These are phyloP conservation scores for Arthonia radiata DNA, from an alignment of 495 filamentous ascomycete species.

Conservation along the genomic window DNA sequence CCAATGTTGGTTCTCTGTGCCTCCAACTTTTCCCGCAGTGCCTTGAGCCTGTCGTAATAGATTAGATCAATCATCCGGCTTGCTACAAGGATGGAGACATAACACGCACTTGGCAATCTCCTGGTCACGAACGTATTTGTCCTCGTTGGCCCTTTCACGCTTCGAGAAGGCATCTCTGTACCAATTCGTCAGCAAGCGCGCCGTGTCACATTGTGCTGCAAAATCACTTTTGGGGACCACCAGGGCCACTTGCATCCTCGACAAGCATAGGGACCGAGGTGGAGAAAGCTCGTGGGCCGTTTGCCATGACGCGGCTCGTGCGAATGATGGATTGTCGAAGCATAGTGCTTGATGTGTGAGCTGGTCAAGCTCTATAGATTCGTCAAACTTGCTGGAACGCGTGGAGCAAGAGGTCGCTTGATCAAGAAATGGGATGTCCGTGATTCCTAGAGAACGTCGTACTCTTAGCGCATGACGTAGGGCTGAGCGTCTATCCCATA, in stretches of 20 bases:
- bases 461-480: too few species aligned
- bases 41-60: constrained; percentile 20
- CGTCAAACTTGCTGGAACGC: too few species aligned
- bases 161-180: constrained; percentile 52
- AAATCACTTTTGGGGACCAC: constrained; percentile 24
- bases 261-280: constrained; percentile 33
- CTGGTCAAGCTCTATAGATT: too few species aligned
- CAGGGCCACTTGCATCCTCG: constrained; percentile 45
- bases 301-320: constrained; percentile 22
- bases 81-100: not conserved
- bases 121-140: constrained; percentile 53
- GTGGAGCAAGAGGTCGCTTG: too few species aligned
- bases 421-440: too few species aligned
- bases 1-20: constrained; percentile 62
- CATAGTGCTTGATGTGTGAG: constrained; percentile 23
- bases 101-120: constrained; percentile 59
- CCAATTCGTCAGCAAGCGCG: constrained; percentile 17
- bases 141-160: constrained; percentile 73
- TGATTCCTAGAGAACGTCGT: too few species aligned
- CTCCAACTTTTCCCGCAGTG: constrained; percentile 49
- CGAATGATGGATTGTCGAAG: constrained; percentile 37
- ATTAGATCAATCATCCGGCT: not conserved
- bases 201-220: constrained; percentile 11
- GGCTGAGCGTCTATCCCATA: too few species aligned
- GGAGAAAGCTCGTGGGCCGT: constrained; percentile 28